These are phyloP conservation scores for Calocybe indica DNA, from an alignment of 768 basidiomycete species.

Conservation along the genomic window DNA sequence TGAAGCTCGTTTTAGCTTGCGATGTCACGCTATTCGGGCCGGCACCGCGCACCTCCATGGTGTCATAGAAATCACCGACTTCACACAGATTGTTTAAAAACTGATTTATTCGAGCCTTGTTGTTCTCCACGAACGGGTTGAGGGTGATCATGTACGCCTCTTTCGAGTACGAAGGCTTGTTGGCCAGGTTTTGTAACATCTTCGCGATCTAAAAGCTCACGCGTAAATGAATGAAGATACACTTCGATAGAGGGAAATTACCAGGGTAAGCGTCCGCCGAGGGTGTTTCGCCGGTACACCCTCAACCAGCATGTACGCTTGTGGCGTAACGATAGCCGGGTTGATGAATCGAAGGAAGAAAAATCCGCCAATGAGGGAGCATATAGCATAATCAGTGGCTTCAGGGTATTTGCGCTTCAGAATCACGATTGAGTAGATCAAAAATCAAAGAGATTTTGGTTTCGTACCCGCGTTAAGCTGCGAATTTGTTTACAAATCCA, in stretches of 20 bases:
- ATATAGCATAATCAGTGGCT: constrained; percentile 96
- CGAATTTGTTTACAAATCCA: constrained; percentile 99
- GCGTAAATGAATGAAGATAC: constrained; percentile 3
- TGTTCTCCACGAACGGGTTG: constrained; percentile 98
- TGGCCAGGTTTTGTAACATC: constrained; percentile 98
- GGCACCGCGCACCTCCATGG: constrained; percentile 69
- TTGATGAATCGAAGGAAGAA: constrained; percentile 99
- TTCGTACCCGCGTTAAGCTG: constrained; percentile 84
- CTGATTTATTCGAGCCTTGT: constrained; percentile 95
- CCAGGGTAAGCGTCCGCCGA: constrained; percentile 87
- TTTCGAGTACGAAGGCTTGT: constrained; percentile 97
- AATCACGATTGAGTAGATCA: constrained; percentile 1
- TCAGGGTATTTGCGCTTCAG: constrained; percentile 95
- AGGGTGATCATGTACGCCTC: constrained; percentile 98
- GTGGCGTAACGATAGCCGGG: constrained; percentile 97
- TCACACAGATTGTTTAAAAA: constrained; percentile 97
- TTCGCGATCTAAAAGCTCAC: constrained; percentile 76
- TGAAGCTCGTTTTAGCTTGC: constrained; percentile 20
- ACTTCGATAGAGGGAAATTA: constrained; percentile 13
- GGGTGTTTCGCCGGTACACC: constrained; percentile 98
- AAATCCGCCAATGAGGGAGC: constrained; percentile 97
- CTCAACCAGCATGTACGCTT: constrained; percentile 99
- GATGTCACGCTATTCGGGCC: no score
- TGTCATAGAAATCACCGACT: constrained; percentile 99
- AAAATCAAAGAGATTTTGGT: background rate